Evolutionary conservation across 2,329 filamentous ascomycete species (phyloP).

Genomic region (Ophiostoma triangulosporum): DNA sequence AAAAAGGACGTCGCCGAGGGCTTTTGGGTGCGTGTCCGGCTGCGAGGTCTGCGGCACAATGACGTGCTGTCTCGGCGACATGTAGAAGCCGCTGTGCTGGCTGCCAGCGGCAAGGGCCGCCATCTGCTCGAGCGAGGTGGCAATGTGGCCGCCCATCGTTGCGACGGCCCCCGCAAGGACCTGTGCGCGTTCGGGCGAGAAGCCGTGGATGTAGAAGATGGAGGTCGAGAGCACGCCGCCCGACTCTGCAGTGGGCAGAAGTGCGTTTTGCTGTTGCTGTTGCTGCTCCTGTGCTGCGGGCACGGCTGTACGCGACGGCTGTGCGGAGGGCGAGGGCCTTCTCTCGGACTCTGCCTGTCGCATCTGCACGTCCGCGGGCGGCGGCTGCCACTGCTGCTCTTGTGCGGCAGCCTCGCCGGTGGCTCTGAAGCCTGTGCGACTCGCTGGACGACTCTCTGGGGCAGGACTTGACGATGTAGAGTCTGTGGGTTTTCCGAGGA

Average conservation of each 20-base stretch:
- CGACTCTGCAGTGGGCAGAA: neutral
- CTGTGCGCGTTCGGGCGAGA: constrained; percentile 36
- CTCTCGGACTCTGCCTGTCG: neutral
- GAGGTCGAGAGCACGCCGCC: constrained; percentile 33
- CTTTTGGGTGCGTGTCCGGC: constrained; percentile 29
- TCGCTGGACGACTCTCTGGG: neutral
- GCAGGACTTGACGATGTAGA: neutral
- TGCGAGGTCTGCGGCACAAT: constrained; percentile 41
- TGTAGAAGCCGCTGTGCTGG: constrained; percentile 2
- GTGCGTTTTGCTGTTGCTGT: neutral
- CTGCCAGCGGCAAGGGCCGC: constrained; percentile 18
- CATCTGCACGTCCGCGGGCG: neutral
- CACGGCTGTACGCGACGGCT: neutral
- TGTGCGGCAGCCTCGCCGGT: neutral
- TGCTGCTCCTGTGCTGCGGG: neutral
- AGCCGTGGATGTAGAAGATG: constrained; percentile 48
- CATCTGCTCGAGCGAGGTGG: constrained; percentile 28
- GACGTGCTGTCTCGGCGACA: constrained; percentile 30
- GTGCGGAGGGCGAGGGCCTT: neutral
- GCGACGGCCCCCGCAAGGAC: constrained; percentile 33
- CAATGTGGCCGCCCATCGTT: constrained; percentile 34
- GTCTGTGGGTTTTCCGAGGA: constrained; percentile 40
- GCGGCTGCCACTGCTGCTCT: neutral
- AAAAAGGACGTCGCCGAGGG: constrained; percentile 28
- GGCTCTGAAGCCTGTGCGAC: neutral